phyloP scores from a whole-genome alignment of 228 moss, liverwort and hornwort species.

The Sphagnum fallax region DNA sequence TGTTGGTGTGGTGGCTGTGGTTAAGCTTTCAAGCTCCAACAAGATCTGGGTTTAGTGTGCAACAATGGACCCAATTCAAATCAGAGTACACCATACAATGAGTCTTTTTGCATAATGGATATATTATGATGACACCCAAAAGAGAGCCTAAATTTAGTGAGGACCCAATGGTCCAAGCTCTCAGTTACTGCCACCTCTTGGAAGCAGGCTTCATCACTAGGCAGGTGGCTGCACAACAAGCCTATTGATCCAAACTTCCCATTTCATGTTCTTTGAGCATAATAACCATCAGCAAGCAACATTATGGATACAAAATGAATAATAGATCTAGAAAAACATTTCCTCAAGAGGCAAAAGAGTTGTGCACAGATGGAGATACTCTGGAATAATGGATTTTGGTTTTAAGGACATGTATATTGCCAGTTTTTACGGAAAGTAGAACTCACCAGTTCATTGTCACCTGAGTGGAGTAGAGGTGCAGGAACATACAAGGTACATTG shows the following conservation, averaged over 20 bases:
- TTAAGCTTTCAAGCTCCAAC: slow-evolving; percentile 64
- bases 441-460: slow-evolving; percentile 56
- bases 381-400: background rate
- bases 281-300: background rate
- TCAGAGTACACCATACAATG: background rate
- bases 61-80: slow-evolving; percentile 1
- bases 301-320: background rate
- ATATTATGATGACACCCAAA: background rate
- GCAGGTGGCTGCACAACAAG: background rate
- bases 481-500: slow-evolving; percentile 69
- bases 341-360: background rate
- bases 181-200: background rate
- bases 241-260: background rate
- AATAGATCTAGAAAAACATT: background rate
- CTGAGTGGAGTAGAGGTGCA: slow-evolving; percentile 36
- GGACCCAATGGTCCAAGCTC: background rate
- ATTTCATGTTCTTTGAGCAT: background rate
- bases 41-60: slow-evolving; percentile 30
- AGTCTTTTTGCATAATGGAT: background rate
- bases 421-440: background rate
- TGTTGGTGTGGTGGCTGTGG: slow-evolving; percentile 2
- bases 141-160: background rate
- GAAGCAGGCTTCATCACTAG: background rate
- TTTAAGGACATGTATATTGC: background rate
- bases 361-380: background rate